Conservation (phyloP, 1,284 basidiomycete species). For the Sanguinoderma infundibulare region DNA sequence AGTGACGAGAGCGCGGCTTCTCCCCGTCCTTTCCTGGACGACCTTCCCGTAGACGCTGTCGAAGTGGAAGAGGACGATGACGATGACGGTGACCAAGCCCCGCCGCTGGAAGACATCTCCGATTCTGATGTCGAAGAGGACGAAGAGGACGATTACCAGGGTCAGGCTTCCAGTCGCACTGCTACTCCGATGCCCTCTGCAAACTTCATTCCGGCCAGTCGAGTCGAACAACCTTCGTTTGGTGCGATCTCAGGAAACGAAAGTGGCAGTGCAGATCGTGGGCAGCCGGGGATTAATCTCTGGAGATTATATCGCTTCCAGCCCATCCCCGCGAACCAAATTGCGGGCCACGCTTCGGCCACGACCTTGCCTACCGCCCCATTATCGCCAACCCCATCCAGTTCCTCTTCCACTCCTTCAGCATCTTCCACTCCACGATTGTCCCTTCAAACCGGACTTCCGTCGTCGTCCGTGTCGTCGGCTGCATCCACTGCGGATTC, state of each 20-base stretch:
- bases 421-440: conserved; percentile 6
- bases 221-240: conserved; percentile 9
- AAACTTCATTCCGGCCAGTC: conserved; percentile 17
- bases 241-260: neutral
- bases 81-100: conserved; percentile 33
- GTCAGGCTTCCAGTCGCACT: conserved; percentile 17
- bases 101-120: conserved; percentile 31
- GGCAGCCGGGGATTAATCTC: conserved; percentile 64
- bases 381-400: conserved; percentile 4
- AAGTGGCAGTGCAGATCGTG: conserved; percentile 23
- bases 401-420: conserved; percentile 2
- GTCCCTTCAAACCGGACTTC: neutral
- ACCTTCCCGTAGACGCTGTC: neutral
- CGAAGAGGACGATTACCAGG: conserved; percentile 5
- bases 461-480: neutral
- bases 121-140: conserved; percentile 26
- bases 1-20: neutral
- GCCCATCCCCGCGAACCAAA: conserved; percentile 50
- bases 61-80: conserved; percentile 26
- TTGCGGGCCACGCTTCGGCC: conserved; percentile 28
- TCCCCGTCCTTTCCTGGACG: neutral
- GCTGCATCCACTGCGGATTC: neutral
- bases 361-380: conserved; percentile 23
- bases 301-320: conserved; percentile 83
- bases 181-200: conserved; percentile 28